Conservation (phyloP, 371 early-diverging fungal species). For the Syncephalastrum contaminatum region DNA sequence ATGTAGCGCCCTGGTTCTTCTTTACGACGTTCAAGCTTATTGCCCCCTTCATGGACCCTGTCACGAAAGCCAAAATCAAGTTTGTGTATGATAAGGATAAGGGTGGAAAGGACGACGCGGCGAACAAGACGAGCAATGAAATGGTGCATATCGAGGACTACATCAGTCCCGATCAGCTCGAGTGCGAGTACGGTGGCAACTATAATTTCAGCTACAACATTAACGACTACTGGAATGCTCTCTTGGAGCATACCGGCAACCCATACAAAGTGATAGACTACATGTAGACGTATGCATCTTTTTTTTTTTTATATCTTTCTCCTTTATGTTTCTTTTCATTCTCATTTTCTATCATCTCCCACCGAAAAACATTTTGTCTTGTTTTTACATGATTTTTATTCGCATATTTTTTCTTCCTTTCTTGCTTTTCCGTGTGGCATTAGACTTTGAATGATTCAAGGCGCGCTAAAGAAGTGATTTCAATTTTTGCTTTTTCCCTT, state of each 20-base stretch:
- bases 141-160: slow-evolving; percentile 52
- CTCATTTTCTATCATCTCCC: background rate
- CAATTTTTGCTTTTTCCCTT: too few relatives aligned
- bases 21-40: slow-evolving; percentile 77
- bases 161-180: slow-evolving; percentile 54
- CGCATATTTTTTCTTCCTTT: too few relatives aligned
- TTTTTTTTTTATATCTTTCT: background rate
- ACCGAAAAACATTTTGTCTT: too few relatives aligned
- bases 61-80: slow-evolving; percentile 83
- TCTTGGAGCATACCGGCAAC: slow-evolving; percentile 40
- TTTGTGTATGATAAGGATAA: slow-evolving; percentile 61
- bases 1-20: slow-evolving; percentile 84
- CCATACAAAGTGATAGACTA: slow-evolving; percentile 47
- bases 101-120: slow-evolving; percentile 14
- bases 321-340: slow-evolving; percentile 3
- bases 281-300: slow-evolving; percentile 6
- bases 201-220: slow-evolving; percentile 57
- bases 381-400: too few relatives aligned
- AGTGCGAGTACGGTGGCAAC: slow-evolving; percentile 62
- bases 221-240: slow-evolving; percentile 57
- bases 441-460: too few relatives aligned
- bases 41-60: slow-evolving; percentile 88
- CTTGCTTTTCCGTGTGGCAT: too few relatives aligned
- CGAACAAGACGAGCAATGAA: slow-evolving; percentile 28
- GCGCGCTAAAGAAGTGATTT: too few relatives aligned